Evolutionary conservation across 2,329 filamentous ascomycete species (phyloP), one percentile per base, ranked within the genome.

Genomic region (Penicillium expansum): DNA sequence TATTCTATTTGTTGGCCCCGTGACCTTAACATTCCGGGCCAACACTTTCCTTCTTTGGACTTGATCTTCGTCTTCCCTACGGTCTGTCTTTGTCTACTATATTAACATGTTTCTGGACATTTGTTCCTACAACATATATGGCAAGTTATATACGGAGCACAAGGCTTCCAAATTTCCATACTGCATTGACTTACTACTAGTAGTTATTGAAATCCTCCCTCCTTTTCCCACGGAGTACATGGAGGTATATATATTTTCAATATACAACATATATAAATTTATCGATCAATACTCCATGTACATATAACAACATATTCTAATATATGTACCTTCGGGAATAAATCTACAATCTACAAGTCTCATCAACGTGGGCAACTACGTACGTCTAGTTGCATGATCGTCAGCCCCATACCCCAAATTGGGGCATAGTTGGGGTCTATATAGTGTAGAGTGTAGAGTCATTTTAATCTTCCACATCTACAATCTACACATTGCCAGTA

Each of bases 1-100:
- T 59, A 58, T 51, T 48, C 8, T 52, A 58, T 58, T 57, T 52
- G 55, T 60, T 62, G 60, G 52, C 57, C 60, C 56, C 61, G 62
- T 63, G 62, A 63, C 43, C 57, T 62, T 52, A 14, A 39, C 38
- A 55, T 43, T 49, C 45, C 52, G 20, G 9, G 16, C 30, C 29
- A 32, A 52, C 27, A 32, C 20, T 33, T 52, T 14, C 37, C 30
- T 35, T 6, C 14, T 43, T 13, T 27, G 24, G 14, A 37, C 20
- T 52, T 20, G 50, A 29, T 32, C n/a, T 37, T 29, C 18, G 8
- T 39, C 32, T 27, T 35, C 20, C 9, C 33, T 18, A 30, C 29
- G 11, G 18, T 22, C 18, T 39, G 38, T 20, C 37, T 38, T 38
- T 38, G 18, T 39, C 14, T 39, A 9, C 7, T 35, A 2, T 10